Conservation (phyloP, 139 green algal species). For the Chlorella vulgaris region DNA sequence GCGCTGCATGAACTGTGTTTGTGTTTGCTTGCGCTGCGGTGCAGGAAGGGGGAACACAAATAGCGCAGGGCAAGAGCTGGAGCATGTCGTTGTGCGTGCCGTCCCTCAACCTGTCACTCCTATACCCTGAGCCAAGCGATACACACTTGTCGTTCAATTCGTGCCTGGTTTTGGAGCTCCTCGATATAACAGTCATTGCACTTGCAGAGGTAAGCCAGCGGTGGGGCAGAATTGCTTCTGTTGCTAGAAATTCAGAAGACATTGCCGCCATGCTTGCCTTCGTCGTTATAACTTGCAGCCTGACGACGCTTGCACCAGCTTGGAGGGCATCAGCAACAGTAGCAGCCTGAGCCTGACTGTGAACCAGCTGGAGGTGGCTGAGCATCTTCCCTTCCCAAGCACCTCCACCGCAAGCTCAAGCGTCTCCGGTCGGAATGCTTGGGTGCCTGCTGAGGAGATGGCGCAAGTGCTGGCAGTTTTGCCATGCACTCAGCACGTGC, state of each 20-base stretch:
- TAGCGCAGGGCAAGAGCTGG: neutral
- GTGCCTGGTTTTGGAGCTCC: too few relatives aligned
- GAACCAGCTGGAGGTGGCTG: slow-evolving; percentile 14
- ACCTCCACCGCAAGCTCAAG: neutral
- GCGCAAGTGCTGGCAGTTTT: slow-evolving; percentile 32
- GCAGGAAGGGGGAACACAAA: slow-evolving; percentile 7
- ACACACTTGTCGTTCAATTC: too few relatives aligned
- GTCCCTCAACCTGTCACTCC: slow-evolving; percentile 25
- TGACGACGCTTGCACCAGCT: too few relatives aligned
- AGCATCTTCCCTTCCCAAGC: slow-evolving; percentile 32
- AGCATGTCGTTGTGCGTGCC: neutral
- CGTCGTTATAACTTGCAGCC: too few relatives aligned
- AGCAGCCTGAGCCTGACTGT: slow-evolving; percentile 5
- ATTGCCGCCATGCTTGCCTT: too few relatives aligned
- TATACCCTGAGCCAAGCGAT: slow-evolving; percentile 26
- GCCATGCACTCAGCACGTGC: neutral
- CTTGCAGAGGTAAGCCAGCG: too few relatives aligned
- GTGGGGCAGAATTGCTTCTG: too few relatives aligned
- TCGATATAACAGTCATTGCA: too few relatives aligned
- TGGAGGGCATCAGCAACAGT: too few relatives aligned
- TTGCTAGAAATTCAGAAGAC: too few relatives aligned
- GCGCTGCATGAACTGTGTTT: too few relatives aligned
- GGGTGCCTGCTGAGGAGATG: slow-evolving; percentile 35
- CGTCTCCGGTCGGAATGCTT: neutral
- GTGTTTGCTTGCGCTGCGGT: too few relatives aligned